Base-by-base conservation (phyloP, 345 rosid species). In the Camelina hispida region DNA sequence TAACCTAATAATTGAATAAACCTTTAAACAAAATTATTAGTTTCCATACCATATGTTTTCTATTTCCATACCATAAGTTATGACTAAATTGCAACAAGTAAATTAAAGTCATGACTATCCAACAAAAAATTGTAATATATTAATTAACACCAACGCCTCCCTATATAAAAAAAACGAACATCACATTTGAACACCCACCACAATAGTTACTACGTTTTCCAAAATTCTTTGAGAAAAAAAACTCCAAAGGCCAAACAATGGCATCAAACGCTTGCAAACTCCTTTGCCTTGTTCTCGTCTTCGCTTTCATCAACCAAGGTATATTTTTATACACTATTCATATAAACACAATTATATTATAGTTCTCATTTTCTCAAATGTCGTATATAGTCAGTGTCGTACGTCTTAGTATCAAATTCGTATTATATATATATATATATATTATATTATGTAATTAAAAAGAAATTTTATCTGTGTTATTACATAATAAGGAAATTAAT, bases 251-350 rank as follows among this genome's bases (percentile, higher is more conserved):
- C 23, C 14, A 66, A 18, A 37, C 52, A 67, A 66, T 74, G 78
- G 17, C 77, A 54, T 38, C 78, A 57, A 66, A 38, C 52, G 35
- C 68, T 38, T 66, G 25, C 62, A 48, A 66, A 18, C n/a, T 67
- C 23, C 16, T 74, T 67, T 57, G 32, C 54, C 44, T 66, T 6
- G 40, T 74, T 25, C 51, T 74, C 16, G 32, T 66, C 6, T 11
- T 37, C 10, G 67, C 73, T 56, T 58, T 74, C 51, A 48, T 66
- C 59, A 17, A 51, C 32, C 58, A 66, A 37, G 72, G 78, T 74
- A 71, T 59, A 20, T 13, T 40, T 0, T 23, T 5, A 60, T 60
- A 37, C n/a, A 10, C 30, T 4, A 28, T 59, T 15, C 9, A 30
- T 34, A 16, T 17, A 34, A 34, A n/a, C 8, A 38, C 15, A 13